Percentiles rank a stretch among this genome's conserved stretches.
Conservation (phyloP, 2,329 filamentous ascomycete species). For the Phaeosphaeriaceae sp. region DNA sequence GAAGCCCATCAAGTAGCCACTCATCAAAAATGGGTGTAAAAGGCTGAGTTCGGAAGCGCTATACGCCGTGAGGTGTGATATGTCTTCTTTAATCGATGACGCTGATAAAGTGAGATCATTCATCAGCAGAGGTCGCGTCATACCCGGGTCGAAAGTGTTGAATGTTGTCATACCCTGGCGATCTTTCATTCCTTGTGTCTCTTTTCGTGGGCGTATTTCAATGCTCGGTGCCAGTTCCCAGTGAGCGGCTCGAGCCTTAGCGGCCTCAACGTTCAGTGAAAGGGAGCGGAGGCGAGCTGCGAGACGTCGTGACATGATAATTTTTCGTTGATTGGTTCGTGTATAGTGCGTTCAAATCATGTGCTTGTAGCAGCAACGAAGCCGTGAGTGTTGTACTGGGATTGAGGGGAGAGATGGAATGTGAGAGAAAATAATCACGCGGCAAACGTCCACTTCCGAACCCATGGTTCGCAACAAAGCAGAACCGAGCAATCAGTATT, state of each 20-base stretch:
- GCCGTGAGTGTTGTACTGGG: too few species aligned
- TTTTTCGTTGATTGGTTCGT: neutral
- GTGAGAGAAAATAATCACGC: too few species aligned
- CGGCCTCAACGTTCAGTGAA: neutral
- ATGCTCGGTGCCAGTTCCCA: slow-evolving; percentile 8
- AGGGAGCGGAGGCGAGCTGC: neutral
- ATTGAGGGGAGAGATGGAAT: too few species aligned
- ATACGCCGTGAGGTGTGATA: too few species aligned
- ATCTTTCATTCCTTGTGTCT: neutral
- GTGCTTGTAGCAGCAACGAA: too few species aligned
- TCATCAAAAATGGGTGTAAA: neutral
- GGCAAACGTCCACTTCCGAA: too few species aligned
- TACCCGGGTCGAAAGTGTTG: slow-evolving; percentile 12
- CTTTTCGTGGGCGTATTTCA: neutral
- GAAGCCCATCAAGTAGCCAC: neutral
- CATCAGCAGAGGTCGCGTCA: neutral
- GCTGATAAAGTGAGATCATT: neutral
- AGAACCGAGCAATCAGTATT: too few species aligned
- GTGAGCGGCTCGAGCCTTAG: slow-evolving; percentile 2
- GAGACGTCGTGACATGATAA: slow-evolving; percentile 3
- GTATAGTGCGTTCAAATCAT: too few species aligned
- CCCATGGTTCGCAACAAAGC: too few species aligned
- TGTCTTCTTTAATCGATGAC: too few species aligned
- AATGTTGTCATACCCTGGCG: slow-evolving; percentile 7
- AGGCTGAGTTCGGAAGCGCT: neutral